Percentiles rank a stretch among this genome's conserved stretches.
Evolutionary conservation across 192 early-diverging fungal genomes (phyloP).

Genomic region (Oehlia diaphana): DNA sequence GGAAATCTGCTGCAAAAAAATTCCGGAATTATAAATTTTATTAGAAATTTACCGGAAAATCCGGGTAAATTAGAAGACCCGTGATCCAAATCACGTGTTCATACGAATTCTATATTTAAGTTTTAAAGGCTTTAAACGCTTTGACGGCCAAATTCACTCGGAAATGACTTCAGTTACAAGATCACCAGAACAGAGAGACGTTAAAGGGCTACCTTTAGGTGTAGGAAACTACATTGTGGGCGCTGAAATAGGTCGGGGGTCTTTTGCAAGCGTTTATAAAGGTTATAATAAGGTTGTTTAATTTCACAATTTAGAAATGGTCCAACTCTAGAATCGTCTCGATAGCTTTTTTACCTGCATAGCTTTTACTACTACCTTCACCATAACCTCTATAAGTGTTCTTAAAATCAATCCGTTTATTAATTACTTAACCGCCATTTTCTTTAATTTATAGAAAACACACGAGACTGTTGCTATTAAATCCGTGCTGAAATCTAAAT

Average conservation of each 20-base stretch:
- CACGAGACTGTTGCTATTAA: constrained; percentile 83
- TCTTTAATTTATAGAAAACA: constrained; percentile 46
- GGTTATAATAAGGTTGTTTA: constrained; percentile 66
- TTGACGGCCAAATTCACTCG: neutral
- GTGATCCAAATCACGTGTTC: too few species aligned
- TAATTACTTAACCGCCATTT: neutral
- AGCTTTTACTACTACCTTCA: neutral
- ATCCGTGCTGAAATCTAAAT: constrained; percentile 81
- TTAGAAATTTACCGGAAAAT: too few species aligned
- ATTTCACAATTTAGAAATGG: neutral
- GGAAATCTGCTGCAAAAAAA: too few species aligned
- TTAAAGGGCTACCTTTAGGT: neutral
- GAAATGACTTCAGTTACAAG: constrained; percentile 6
- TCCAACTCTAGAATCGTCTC: neutral
- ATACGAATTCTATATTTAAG: too few species aligned
- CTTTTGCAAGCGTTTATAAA: constrained; percentile 93
- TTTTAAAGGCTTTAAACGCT: too few species aligned
- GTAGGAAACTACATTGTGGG: constrained; percentile 81
- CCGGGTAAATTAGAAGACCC: too few species aligned
- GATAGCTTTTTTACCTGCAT: neutral
- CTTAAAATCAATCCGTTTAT: neutral
- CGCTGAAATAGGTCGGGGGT: constrained; percentile 89
- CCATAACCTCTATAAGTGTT: neutral
- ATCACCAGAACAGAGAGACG: constrained; percentile 2
- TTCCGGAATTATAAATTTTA: too few species aligned